phyloP scores from a whole-genome alignment of 2,329 filamentous ascomycete species.

The Rutstroemia sp. region DNA sequence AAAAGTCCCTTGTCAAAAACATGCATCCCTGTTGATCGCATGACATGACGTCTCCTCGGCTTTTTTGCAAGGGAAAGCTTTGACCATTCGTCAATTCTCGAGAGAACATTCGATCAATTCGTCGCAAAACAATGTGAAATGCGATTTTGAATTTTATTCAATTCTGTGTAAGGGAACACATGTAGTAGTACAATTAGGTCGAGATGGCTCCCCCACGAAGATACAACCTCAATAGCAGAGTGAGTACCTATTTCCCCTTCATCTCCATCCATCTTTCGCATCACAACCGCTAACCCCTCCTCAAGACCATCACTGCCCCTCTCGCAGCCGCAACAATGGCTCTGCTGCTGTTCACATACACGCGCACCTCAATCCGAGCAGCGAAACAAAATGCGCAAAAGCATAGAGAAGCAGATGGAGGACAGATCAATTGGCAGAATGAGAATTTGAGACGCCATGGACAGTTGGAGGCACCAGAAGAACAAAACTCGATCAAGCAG shows the following conservation, averaged over 20 bases:
- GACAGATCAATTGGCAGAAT: conserved; percentile 46
- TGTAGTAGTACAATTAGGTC: not conserved
- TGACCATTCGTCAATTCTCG: not conserved
- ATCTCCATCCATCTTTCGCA: not conserved
- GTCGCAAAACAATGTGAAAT: not conserved
- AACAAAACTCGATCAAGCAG: conserved; percentile 29
- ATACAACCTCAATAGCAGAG: conserved; percentile 25
- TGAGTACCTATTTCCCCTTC: conserved; percentile 3
- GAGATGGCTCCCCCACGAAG: conserved; percentile 18
- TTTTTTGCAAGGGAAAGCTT: not conserved
- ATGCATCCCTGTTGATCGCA: conserved; percentile 7
- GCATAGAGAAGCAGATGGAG: conserved; percentile 50
- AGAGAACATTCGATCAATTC: not conserved
- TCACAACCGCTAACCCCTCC: not conserved
- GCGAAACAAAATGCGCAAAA: conserved; percentile 58
- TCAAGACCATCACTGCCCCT: conserved; percentile 37
- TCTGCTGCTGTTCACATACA: conserved; percentile 47
- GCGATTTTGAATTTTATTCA: not conserved
- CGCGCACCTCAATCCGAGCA: conserved; percentile 56
- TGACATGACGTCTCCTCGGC: conserved; percentile 5
- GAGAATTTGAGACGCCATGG: conserved; percentile 48
- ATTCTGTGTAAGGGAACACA: too few species aligned
- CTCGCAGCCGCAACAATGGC: conserved; percentile 49
- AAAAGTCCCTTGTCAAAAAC: conserved; percentile 4
- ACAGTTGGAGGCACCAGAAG: conserved; percentile 34